Percentiles rank a stretch among this genome's conserved stretches.
These are phyloP conservation scores for Lachnellula cervina DNA, from an alignment of 2,329 filamentous ascomycete species.

Conservation along the genomic window DNA sequence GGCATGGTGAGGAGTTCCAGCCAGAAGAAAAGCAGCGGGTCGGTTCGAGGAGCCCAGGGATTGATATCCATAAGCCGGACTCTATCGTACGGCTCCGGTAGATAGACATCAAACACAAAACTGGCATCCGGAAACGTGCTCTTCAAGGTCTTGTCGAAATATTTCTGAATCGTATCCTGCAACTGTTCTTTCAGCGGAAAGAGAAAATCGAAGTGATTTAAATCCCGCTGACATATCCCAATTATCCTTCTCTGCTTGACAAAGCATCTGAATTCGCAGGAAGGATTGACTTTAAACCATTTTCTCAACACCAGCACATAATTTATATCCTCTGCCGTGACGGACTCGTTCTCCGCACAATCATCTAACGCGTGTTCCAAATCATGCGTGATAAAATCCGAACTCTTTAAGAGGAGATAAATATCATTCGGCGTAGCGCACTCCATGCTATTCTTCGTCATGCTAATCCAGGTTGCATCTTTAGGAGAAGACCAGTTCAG, in stretches of 20 bases:
- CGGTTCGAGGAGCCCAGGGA: conserved; percentile 85
- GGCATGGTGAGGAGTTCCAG: conserved; percentile 72
- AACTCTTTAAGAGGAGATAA: conserved; percentile 89
- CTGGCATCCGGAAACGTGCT: conserved; percentile 76
- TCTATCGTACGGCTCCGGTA: conserved; percentile 59
- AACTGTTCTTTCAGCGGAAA: conserved; percentile 58
- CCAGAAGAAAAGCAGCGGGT: conserved; percentile 88
- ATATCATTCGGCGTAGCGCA: conserved; percentile 86
- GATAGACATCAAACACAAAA: conserved; percentile 90
- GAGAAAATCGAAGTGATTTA: conserved; percentile 87
- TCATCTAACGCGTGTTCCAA: conserved; percentile 89
- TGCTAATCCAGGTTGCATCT: conserved; percentile 89
- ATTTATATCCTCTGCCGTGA: conserved; percentile 34
- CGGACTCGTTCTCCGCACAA: conserved; percentile 37
- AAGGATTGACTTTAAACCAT: conserved; percentile 82
- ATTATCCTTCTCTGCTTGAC: conserved; percentile 78
- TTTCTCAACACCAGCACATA: conserved; percentile 73
- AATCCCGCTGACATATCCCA: conserved; percentile 80
- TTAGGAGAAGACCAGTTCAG: conserved; percentile 97
- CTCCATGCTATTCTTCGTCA: conserved; percentile 81
- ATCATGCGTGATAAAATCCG: conserved; percentile 91
- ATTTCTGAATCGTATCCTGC: conserved; percentile 62
- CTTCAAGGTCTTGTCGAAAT: conserved; percentile 71
- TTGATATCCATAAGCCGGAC: conserved; percentile 88
- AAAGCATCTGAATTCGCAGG: conserved; percentile 93